phyloP scores from a whole-genome alignment of 1,284 basidiomycete genomes.

The Ganoderma resinaceum region DNA sequence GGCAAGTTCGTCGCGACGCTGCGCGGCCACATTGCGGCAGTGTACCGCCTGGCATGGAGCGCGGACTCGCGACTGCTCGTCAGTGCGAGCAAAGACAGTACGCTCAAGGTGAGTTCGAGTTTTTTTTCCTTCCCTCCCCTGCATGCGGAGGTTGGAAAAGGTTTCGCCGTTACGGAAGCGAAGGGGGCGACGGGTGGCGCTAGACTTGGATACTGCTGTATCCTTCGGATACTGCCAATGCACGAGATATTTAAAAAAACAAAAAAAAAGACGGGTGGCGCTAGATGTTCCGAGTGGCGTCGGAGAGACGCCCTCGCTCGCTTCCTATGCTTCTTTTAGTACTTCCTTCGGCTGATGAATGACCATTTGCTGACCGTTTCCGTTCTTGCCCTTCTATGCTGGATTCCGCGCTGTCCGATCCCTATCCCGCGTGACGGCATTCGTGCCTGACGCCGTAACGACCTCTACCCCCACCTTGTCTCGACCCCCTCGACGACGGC shows the following conservation, averaged over 20 bases:
- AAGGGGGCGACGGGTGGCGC: background rate
- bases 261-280: background rate
- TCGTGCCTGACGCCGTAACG: background rate
- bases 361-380: conserved; percentile 3
- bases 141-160: background rate
- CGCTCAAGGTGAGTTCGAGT: conserved; percentile 77
- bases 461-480: background rate
- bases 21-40: conserved; percentile 92
- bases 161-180: background rate
- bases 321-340: background rate
- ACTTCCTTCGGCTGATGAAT: background rate
- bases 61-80: conserved; percentile 92
- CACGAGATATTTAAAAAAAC: too few relatives aligned
- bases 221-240: too few relatives aligned
- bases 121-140: background rate
- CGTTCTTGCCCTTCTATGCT: background rate
- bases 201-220: too few relatives aligned
- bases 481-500: background rate
- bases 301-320: background rate
- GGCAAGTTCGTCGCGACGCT: conserved; percentile 94
- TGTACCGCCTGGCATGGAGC: conserved; percentile 95
- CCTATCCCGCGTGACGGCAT: background rate
- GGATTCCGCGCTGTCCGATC: background rate
- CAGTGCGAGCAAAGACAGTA: conserved; percentile 95
- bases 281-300: background rate